These are phyloP conservation scores for Rosa lucieae DNA, from an alignment of 306 rosid genomes.

Conservation along the genomic window DNA sequence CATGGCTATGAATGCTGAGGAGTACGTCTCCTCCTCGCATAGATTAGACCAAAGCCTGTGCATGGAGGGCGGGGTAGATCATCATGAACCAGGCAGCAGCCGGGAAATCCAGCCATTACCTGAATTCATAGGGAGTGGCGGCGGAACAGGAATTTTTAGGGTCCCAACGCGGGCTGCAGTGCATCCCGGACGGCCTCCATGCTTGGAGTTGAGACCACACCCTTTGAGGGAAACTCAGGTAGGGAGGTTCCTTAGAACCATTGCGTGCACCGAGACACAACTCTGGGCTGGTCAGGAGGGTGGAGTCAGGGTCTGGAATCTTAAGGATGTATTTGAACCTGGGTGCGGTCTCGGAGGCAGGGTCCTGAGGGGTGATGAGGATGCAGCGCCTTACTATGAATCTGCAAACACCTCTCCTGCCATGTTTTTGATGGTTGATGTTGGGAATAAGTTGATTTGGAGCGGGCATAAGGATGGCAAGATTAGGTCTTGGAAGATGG, in stretches of 20 bases:
- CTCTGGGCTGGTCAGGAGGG: slow-evolving; percentile 95
- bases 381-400: slow-evolving; percentile 84
- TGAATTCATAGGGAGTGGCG: slow-evolving; percentile 77
- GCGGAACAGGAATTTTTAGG: slow-evolving; percentile 60
- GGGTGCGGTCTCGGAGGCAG: slow-evolving; percentile 75
- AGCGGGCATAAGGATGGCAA: slow-evolving; percentile 96
- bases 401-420: slow-evolving; percentile 76
- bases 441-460: slow-evolving; percentile 68
- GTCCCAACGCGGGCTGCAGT: slow-evolving; percentile 74
- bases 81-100: slow-evolving; percentile 27
- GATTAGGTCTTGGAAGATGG: slow-evolving; percentile 89
- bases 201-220: slow-evolving; percentile 90
- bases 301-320: slow-evolving; percentile 85
- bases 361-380: slow-evolving; percentile 90
- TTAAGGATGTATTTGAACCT: slow-evolving; percentile 49
- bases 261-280: slow-evolving; percentile 81
- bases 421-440: slow-evolving; percentile 62
- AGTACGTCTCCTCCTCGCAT: slow-evolving; percentile 32
- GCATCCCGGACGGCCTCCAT: slow-evolving; percentile 85
- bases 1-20: slow-evolving; percentile 15
- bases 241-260: slow-evolving; percentile 80
- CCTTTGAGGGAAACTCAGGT: slow-evolving; percentile 93
- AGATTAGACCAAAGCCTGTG: slow-evolving; percentile 40
- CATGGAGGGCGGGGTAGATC: slow-evolving; percentile 28
- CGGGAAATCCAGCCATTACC: slow-evolving; percentile 47